A percentile compares a stretch with the other conserved stretches of the same genome.
Conservation (phyloP, 192 early-diverging fungal genomes). For the Backusella macrospora region DNA sequence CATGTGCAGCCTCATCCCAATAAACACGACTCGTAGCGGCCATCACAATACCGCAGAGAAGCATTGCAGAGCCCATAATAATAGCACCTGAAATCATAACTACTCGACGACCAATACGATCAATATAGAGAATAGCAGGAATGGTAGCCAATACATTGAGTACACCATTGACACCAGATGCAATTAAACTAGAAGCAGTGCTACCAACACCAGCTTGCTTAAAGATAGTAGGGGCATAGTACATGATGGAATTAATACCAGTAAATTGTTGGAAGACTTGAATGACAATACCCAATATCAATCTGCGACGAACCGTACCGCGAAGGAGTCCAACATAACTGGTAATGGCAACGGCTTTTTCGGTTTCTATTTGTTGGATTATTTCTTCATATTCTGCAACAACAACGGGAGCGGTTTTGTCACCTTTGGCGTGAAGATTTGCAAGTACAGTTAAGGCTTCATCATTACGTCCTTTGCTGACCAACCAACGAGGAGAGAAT, state of each 20-base stretch:
- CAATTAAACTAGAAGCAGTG: constrained; percentile 37
- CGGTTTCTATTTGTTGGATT: constrained; percentile 61
- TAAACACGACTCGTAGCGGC: constrained; percentile 47
- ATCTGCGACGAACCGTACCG: constrained; percentile 50
- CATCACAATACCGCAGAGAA: constrained; percentile 36
- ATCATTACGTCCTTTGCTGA: constrained; percentile 64
- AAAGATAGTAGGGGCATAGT: constrained; percentile 57
- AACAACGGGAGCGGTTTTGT: constrained; percentile 60
- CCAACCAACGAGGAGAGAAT: constrained; percentile 86
- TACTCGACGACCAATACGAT: constrained; percentile 77
- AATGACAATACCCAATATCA: constrained; percentile 68
- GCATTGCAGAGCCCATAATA: constrained; percentile 56
- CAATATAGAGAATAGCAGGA: constrained; percentile 81
- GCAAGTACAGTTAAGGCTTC: constrained; percentile 75
- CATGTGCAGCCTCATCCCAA: constrained; percentile 15
- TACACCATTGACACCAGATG: constrained; percentile 50
- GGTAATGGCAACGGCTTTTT: constrained; percentile 61
- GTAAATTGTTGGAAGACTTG: constrained; percentile 84
- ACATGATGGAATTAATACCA: constrained; percentile 87
- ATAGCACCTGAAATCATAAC: constrained; percentile 74
- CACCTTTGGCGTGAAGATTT: constrained; percentile 65
- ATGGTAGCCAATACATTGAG: constrained; percentile 85
- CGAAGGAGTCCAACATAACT: constrained; percentile 64
- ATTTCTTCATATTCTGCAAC: constrained; percentile 73
- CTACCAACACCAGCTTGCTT: constrained; percentile 38